Base-by-base conservation (phyloP, 2,329 filamentous ascomycete genomes). In the Xylaria polymorpha region DNA sequence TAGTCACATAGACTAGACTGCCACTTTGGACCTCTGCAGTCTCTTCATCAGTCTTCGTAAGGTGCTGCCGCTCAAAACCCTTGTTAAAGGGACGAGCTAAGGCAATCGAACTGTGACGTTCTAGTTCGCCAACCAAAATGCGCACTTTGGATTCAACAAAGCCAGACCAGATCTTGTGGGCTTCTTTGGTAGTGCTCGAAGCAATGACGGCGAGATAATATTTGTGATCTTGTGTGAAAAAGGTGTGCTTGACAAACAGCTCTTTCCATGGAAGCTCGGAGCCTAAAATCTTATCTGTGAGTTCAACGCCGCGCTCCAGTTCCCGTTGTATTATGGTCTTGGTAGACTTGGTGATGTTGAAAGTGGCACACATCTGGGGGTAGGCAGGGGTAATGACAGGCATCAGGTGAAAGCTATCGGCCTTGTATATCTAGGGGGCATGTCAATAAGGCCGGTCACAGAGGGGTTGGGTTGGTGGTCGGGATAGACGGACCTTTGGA, bases 341-440 rank as follows among this genome's bases (percentile, higher is more conserved):
- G 1, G 94, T 97, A 0, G 95, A 98, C 72, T 88, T 85, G 3
- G 92, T 94, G 69, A 99, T 91, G 77, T 97, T 98, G 83, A 97
- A 96, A 0, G 96, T 98, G 1, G 96, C 92, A 80, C 96, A 98
- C 94, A 98, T 98, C 59, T 94, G 97, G 2, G 96, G 96, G 79
- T 98, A 98, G 0, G 96, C 94, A 1, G 96, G 96, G 1, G 96
- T 99, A 77, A 99, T 98, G 80, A 99, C 93, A 35, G 96, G 96
- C 96, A 99, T 99, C 61, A 98, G 84, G 80, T 98, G 95, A 73
- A 90, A 92, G 51, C 88, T 88, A 80, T 98, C 96, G 64, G 89
- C 88, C 69, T 90, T 89, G 79, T 97, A 97, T 37, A 94, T 84
- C 86, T 93, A 56, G 70, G 59, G 37, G 65, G 73, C 75, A 74